These are phyloP conservation scores for Paecilomyces sp. DNA, from an alignment of 2,329 filamentous ascomycete genomes.

Conservation along the genomic window DNA sequence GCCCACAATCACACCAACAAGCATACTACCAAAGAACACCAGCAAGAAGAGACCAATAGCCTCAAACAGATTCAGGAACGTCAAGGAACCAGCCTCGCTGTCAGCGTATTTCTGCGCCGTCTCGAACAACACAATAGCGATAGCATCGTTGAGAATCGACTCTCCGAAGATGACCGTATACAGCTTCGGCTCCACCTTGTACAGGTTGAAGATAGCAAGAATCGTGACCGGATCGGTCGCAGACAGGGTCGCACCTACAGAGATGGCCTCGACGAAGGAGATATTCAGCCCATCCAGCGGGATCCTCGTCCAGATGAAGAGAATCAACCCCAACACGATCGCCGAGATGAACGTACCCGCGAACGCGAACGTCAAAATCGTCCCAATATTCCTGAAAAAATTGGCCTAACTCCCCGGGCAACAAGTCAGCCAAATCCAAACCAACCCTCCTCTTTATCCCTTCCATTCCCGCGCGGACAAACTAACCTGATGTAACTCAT, in stretches of 20 bases:
- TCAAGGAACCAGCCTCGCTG: conserved; percentile 60
- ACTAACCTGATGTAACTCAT: conserved; percentile 79
- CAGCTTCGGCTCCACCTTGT: conserved; percentile 97
- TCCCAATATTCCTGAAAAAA: conserved; percentile 97
- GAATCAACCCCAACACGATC: conserved; percentile 80
- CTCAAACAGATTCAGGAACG: conserved; percentile 77
- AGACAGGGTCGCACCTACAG: conserved; percentile 89
- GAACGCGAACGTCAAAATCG: conserved; percentile 95
- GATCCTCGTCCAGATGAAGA: conserved; percentile 83
- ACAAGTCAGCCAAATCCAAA: conserved; percentile 2
- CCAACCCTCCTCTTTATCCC: background rate
- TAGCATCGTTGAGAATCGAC: conserved; percentile 94
- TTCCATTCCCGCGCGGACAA: background rate
- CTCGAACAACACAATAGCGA: conserved; percentile 97
- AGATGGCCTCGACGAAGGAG: conserved; percentile 91
- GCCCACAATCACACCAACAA: conserved; percentile 82
- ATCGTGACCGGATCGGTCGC: conserved; percentile 98
- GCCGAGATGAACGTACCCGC: conserved; percentile 95
- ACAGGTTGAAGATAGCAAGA: conserved; percentile 96
- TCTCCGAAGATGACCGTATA: conserved; percentile 99
- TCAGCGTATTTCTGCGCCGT: conserved; percentile 90
- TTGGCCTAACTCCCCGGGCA: conserved; percentile 54
- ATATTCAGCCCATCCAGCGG: conserved; percentile 80
- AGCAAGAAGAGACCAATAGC: conserved; percentile 90
- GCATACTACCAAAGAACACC: conserved; percentile 88